Base-by-base conservation (phyloP, 495 filamentous ascomycete species). In the Neurospora sp. region DNA sequence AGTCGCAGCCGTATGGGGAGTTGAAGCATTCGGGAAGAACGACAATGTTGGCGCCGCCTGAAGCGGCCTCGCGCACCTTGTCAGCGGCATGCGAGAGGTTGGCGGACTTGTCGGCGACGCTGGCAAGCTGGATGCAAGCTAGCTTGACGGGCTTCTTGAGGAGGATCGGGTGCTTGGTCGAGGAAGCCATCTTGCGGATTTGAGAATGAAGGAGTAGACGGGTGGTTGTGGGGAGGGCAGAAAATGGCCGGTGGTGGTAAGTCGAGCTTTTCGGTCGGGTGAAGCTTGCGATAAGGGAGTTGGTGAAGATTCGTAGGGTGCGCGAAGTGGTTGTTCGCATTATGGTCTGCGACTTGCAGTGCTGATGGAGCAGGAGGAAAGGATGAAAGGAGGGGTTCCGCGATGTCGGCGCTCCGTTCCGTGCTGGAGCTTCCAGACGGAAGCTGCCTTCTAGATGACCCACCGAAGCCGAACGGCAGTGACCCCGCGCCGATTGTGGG, bases 1-100 rank as follows among this genome's bases (percentile, higher is more conserved):
- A 92, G 77, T 93, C 88, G 72, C 89, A 93, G 75, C 94, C 94
- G 84, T 97, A 97, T n/a, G 94, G 94, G 14, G 91, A 94, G 86
- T 98, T 98, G 89, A 98, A 98, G 87, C 94, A 98, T 84, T 98
- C 94, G 37, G 89, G 89, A 22, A 90, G 82, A 40, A 90, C 91
- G 72, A 93, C 85, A 73, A 94, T 88, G 75, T 90, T 86, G 61
- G 96, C 94, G 73, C 94, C 95, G 4, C 83, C 84, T 41, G 83
- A 78, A 39, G 93, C 88, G 6, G 96, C 96, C 79, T 94, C 92
- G 71, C 93, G 88, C 70, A 99, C 94, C 75, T 94, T 93, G 45
- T 85, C 84, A 37, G 91, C 91, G 42, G 96, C 94, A 77, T 91
- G 90, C 14, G 85, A 76, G 73, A 99, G 94, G 83, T 99, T 99